Base-by-base conservation (phyloP, 2,329 filamentous ascomycete species). In the Neophaeococcomyces aloes region DNA sequence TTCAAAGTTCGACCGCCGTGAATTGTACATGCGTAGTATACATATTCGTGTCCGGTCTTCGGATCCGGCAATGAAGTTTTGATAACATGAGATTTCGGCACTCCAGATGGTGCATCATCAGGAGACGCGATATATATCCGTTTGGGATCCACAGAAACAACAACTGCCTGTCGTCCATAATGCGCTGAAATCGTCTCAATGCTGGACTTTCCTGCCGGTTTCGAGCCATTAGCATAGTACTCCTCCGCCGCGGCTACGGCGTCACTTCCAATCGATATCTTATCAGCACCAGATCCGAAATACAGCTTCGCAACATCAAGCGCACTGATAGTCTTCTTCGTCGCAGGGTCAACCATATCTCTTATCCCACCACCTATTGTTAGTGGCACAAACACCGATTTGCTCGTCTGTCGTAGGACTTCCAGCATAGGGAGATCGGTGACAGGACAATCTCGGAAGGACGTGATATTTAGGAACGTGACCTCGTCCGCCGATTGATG, bases 21-120 rank as follows among this genome's bases (percentile, higher is more conserved):
- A 68, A 94, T 86, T 5, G 91, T 98, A 67, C 91, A 96, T 46
- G 91, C 88, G 62, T 95, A 98, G 89, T 89, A 98, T 69, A 86
- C 94, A 64, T 79, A 83, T 41, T 70, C 68, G 63, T 95, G 85
- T 21, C 87, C 87, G 33, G 75, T 73, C 14, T 49, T 23, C 17
- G 84, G 79, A 7, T 88, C 86, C 0, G 78, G 79, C 48, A 69
- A 75, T 0, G 65, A 61, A 0, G 89, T 94, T 57, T 73, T 68
- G 58, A 95, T 68, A 11, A 81, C 85, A 63, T 91, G 83, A 57
- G 86, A 81, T 1, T 75, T 73, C 42, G 85, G 19, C n/a, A 42
- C 31, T 3, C 39, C 39, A 14, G 4, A 29, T 2, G 39, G 39
- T 7, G 44, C 87, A 38, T 81, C 76, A 18, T 31, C 66, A 30